Evolutionary conservation across 1,284 basidiomycete genomes (phyloP).

Genomic region (Thelephora terrestris): DNA sequence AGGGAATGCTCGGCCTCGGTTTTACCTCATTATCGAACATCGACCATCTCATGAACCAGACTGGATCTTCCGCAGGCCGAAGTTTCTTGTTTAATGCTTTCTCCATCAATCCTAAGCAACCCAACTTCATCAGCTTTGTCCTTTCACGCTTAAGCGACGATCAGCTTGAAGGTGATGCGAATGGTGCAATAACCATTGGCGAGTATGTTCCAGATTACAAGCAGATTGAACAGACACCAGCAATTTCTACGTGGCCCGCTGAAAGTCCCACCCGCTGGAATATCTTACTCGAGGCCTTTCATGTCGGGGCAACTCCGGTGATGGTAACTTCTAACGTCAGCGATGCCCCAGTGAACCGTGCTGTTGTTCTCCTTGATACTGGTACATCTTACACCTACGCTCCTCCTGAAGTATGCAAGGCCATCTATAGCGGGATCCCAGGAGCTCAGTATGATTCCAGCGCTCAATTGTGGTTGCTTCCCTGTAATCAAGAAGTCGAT

Average conservation of each 20-base stretch:
- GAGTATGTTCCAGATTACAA: conserved; percentile 55
- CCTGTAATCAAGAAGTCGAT: conserved; percentile 61
- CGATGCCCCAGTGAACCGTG: conserved; percentile 51
- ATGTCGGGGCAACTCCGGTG: conserved; percentile 39
- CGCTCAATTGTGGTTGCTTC: conserved; percentile 54
- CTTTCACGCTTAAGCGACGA: conserved; percentile 47
- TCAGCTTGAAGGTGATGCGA: conserved; percentile 35
- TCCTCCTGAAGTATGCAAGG: conserved; percentile 45
- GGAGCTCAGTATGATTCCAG: conserved; percentile 45
- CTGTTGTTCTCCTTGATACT: conserved; percentile 65
- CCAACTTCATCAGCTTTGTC: conserved; percentile 71
- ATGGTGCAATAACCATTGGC: conserved; percentile 62
- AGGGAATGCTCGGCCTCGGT: conserved; percentile 70
- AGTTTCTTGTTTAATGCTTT: conserved; percentile 69
- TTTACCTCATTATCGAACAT: conserved; percentile 66
- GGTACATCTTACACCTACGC: conserved; percentile 75
- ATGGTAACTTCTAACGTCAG: conserved; percentile 44
- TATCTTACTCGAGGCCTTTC: conserved; percentile 58
- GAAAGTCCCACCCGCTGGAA: conserved; percentile 58
- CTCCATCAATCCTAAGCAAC: conserved; percentile 49
- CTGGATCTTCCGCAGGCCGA: conserved; percentile 48
- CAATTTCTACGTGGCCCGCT: conserved; percentile 63
- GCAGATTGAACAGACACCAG: conserved; percentile 39
- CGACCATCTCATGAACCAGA: conserved; percentile 46
- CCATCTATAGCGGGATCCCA: conserved; percentile 52